Evolutionary conservation across 805 yeast species (phyloP).

Genomic region (Spathaspora gorwiae): DNA sequence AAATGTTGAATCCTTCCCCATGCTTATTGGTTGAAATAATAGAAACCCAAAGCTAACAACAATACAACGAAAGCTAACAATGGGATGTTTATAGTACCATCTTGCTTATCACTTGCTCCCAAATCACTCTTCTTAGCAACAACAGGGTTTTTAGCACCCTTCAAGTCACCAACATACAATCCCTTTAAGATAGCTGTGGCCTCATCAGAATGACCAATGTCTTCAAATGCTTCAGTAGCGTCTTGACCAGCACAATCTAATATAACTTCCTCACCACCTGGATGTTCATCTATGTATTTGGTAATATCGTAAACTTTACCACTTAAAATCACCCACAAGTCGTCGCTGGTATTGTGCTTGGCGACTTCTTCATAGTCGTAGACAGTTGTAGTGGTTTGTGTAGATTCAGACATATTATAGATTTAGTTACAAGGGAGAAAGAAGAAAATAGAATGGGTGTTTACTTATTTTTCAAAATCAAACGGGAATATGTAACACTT

Average conservation of each 20-base stretch:
- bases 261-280: constrained; percentile 46
- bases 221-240: constrained; percentile 49
- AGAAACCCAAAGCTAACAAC: constrained; percentile 40
- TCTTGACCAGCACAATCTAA: constrained; percentile 41
- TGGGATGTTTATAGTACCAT: constrained; percentile 19
- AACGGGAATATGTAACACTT: too few relatives aligned
- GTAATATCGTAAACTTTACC: constrained; percentile 41
- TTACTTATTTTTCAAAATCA: too few relatives aligned
- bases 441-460: too few relatives aligned
- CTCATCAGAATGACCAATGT: constrained; percentile 96
- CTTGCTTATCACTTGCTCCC: constrained; percentile 11
- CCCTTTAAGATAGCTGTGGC: constrained; percentile 74
- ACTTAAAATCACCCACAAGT: constrained; percentile 42
- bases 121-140: constrained; percentile 12
- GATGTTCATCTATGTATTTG: constrained; percentile 43
- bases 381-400: constrained; percentile 1
- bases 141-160: constrained; percentile 42
- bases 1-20: background rate
- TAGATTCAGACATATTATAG: constrained; percentile 2
- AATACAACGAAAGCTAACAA: constrained; percentile 32
- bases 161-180: constrained; percentile 73
- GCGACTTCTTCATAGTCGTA: constrained; percentile 38
- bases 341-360: constrained; percentile 35
- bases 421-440: background rate
- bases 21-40: constrained; percentile 20